Conservation (phyloP, 306 rosid species). For the Cicer cuneatum region DNA sequence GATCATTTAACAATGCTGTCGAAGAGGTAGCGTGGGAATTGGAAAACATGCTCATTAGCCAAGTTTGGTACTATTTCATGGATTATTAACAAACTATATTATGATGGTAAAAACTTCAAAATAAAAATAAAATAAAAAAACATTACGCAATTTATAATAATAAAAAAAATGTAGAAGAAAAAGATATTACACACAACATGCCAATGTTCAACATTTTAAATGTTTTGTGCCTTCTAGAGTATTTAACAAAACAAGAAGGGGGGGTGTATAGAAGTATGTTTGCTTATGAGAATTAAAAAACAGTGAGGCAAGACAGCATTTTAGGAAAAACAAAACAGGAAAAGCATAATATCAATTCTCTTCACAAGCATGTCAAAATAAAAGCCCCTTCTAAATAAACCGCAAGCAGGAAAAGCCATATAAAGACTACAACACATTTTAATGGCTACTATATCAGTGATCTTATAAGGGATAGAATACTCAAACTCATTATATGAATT, state of each 20-base stretch:
- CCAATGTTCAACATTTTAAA: neutral
- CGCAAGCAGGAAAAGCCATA: neutral
- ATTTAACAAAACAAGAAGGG: too few relatives aligned
- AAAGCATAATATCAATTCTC: conserved; percentile 16
- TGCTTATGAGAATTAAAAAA: neutral
- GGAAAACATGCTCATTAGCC: conserved; percentile 16
- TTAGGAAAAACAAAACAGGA: neutral
- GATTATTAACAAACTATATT: conserved; percentile 23
- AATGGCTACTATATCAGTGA: neutral
- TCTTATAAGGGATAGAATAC: conserved; percentile 25
- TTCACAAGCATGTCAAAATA: conserved; percentile 1
- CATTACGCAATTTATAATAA: conserved; percentile 2
- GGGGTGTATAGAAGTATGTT: neutral
- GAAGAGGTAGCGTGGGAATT: neutral
- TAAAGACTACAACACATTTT: conserved; percentile 15
- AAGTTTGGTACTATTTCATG: neutral
- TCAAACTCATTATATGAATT: conserved; percentile 10
- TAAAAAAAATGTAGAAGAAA: neutral
- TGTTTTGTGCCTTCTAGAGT: conserved; percentile 6
- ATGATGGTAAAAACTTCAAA: neutral
- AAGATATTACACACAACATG: conserved; percentile 13
- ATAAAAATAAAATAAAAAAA: neutral
- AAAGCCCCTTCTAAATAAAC: conserved; percentile 27
- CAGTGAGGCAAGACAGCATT: conserved; percentile 2
- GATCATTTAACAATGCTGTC: conserved; percentile 2